Percentiles rank a stretch among this genome's conserved stretches.
Evolutionary conservation across 495 filamentous ascomycete genomes (phyloP).

Genomic region (Aspergillus saccharolyticus): DNA sequence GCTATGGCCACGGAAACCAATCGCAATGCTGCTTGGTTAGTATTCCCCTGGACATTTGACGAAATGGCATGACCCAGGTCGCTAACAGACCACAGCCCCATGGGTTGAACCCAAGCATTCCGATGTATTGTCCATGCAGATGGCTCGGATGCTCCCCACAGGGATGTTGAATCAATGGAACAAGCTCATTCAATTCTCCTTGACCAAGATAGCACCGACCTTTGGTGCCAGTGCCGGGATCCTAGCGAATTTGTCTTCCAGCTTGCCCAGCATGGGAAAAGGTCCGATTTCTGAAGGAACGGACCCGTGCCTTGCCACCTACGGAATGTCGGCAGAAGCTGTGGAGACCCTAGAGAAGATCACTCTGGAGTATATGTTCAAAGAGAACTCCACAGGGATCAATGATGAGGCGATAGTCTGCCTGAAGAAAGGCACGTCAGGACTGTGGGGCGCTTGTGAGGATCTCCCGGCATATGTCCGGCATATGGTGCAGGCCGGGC

Average conservation of each 20-base stretch:
- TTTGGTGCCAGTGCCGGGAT: neutral
- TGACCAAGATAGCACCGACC: neutral
- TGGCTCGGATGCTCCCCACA: slow-evolving; percentile 1
- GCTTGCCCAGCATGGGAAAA: neutral
- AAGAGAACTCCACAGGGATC: neutral
- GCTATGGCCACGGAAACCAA: neutral
- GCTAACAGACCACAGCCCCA: neutral
- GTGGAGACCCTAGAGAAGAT: neutral
- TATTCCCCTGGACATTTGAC: too few species aligned
- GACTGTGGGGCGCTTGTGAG: slow-evolving; percentile 1
- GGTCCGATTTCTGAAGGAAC: neutral
- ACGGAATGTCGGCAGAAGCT: neutral
- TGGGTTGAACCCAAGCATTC: slow-evolving; percentile 3
- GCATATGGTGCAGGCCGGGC: neutral
- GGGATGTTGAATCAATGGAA: neutral
- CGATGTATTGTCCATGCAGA: neutral
- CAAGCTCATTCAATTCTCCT: neutral
- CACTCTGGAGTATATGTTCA: neutral
- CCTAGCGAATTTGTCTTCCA: neutral
- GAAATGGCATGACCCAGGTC: neutral
- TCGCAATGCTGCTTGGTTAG: neutral
- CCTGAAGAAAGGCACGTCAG: neutral
- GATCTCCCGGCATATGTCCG: neutral
- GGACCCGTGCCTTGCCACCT: neutral
- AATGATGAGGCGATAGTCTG: slow-evolving; percentile 2